Base-by-base conservation (phyloP, 108 stramenopile species). In the Epithemia pelagica region DNA sequence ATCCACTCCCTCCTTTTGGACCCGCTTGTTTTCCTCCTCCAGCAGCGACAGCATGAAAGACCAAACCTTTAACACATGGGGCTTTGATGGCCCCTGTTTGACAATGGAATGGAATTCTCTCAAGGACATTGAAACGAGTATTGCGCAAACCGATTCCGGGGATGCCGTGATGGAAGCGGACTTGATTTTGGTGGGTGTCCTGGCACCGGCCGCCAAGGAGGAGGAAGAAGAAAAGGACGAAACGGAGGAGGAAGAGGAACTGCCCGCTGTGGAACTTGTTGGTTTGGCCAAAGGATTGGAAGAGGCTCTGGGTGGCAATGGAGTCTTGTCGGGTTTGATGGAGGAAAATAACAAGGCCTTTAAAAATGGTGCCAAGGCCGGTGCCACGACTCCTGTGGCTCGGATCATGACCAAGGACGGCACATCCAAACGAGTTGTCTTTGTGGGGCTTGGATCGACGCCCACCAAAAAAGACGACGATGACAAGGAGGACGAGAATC, bases 321-420 rank as follows among this genome's bases (percentile, higher is more conserved):
- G 89, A 27, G 75, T 83, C 20, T 59, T 94, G 61, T 67, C 84
- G 5, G 79, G 78, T 52, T 62, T 90, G 65, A 74, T 90, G 58
- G 53, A 59, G 21, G 88, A 90, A 58, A 89, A 94, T 73, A 65
- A 68, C 58, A 90, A 94, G 60, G 77, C 75, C 28, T 94, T 94
- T 71, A 81, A 85, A 67, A 83, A 89, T 62, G 93, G 93, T 18
- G 86, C 84, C 15, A 65, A 56, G 29, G 88, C 81, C 27, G 92
- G 92, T 7, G 69, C 75, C n/a, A 72, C 74, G 30, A 85, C 84
- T 15, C 87, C 92, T 51, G 75, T 78, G 23, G 24, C 83, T 30
- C 81, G 89, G 25, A 63, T 86, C 28, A 65, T 74, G 28, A 60
- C 28, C 8, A 64, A 69, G 56, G 63, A 51, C 8, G 54, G 29